Base-by-base conservation (phyloP, 2,329 filamentous ascomycete species). In the Diaporthe batatas region DNA sequence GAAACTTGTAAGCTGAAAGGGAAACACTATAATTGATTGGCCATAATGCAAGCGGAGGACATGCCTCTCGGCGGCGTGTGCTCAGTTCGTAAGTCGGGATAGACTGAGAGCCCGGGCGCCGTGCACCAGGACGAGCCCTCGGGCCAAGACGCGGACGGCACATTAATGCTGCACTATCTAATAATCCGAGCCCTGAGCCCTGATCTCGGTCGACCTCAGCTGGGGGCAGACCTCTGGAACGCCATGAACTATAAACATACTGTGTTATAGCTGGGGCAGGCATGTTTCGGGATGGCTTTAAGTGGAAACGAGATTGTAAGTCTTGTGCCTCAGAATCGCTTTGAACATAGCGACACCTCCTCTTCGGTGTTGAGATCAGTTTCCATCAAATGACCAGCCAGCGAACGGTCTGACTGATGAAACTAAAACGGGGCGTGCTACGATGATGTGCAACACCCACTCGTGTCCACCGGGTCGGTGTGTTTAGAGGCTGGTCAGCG, bases 11-110 rank as follows among this genome's bases (percentile, higher is more conserved):
- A 47, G 44, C 57, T 21, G 64, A 58, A 21, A 59, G 36, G 54
- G 54, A 58, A 55, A 53, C 47, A 47, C 42, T 73, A 44, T 47
- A 32, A 51, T 73, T 53, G 34, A 70, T n/a, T 25, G 47, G 57
- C 57, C 47, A 47, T 54, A 59, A 64, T 70, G 36, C 39, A n/a
- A 21, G 51, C 29, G n/a, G n/a, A 44, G 29, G 62, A 25, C 44
- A 29, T 25, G 25, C 44, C 32, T 67, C 44, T 25, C 47, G 32
- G 32, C 32, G 47, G 53, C 34, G 62, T 14, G 23, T 53, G 21
- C 44, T 25, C 32, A 39, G 29, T 39, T 29, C 47, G 47, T 53
- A 29, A 29, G 62, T 44, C 47, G 32, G 62, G 62, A 67, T 67
- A 39, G 21, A 34, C 18, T n/a, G 44, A 49, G 18, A 44, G 44